Base-by-base conservation (phyloP, 352 stramenopile genomes). In the Globisporangium rhizosaccharum region DNA sequence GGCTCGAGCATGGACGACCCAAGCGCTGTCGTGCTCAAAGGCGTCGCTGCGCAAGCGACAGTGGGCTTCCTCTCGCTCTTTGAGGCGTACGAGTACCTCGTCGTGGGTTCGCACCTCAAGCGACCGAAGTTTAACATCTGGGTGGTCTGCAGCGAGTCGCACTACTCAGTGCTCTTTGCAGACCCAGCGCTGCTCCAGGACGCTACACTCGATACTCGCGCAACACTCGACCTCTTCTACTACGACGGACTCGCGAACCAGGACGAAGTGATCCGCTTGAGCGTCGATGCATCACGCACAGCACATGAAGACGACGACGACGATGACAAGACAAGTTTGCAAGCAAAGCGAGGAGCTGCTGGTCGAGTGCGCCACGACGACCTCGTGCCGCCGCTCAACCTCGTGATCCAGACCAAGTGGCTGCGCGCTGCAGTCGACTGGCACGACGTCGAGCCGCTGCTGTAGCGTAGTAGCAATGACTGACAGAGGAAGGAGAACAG, bases 61-160 rank as follows among this genome's bases (percentile, higher is more conserved):
- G 71, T 97, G 7, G 90, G 91, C 15, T 97, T 97, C 65, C 71
- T 97, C 23, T 96, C 91, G 20, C 85, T 97, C 0, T 97, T 97
- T 53, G 90, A 97, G 60, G 87, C 90, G 10, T 97, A 96, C 69
- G 82, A 90, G 60, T 92, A 97, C 65, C 73, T 96, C 39, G 63
- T 79, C 18, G 91, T 97, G 15, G 90, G 91, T 25, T 77, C 72
- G 20, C 63, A 80, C 25, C 66, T 96, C 44, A 97, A 97, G 67
- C 62, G 53, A 9, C 91, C 90, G 1, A 51, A 57, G 20, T 71
- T 77, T 42, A 91, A 90, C 55, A 68, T 97, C 30, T 97, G 85
- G 87, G 90, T 97, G 11, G 75, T 97, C 28, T 97, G 90, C 67
- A 96, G 85, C 48, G 88, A 97, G 68, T 96, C 86, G 36, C 91